These are phyloP conservation scores for Tuber borchii DNA, from an alignment of 495 filamentous ascomycete genomes.

Conservation along the genomic window DNA sequence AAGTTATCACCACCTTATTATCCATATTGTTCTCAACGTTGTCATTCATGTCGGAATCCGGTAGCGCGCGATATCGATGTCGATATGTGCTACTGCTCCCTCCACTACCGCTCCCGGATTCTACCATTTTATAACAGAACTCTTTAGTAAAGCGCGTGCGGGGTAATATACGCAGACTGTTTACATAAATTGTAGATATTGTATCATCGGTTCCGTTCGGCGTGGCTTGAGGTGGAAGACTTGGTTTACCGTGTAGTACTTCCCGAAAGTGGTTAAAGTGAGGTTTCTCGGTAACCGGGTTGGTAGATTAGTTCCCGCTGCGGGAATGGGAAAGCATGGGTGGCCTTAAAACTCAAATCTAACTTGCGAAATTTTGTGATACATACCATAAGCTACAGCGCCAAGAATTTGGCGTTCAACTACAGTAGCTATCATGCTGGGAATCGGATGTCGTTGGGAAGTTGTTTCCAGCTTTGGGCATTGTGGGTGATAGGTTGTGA, in stretches of 20 bases:
- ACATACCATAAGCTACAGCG: background rate
- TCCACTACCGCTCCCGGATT: background rate
- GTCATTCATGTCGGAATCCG: conserved; percentile 21
- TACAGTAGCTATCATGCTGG: background rate
- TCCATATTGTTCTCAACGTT: conserved; percentile 15
- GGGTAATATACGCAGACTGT: background rate
- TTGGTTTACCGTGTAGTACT: background rate
- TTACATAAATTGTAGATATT: background rate
- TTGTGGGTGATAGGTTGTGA: background rate
- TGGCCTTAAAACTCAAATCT: background rate
- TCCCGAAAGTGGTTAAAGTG: background rate
- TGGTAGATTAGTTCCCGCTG: background rate
- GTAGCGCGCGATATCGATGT: conserved; percentile 28
- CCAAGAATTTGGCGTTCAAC: background rate
- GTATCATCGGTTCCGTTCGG: background rate
- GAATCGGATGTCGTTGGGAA: background rate
- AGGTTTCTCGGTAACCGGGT: background rate
- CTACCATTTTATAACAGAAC: background rate
- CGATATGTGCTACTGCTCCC: conserved; percentile 17
- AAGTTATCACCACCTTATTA: conserved; percentile 7
- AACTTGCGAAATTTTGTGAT: background rate
- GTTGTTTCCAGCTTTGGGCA: background rate
- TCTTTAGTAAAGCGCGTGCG: background rate
- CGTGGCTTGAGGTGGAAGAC: background rate
- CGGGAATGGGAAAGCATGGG: background rate